Evolutionary conservation across 805 yeast genomes (phyloP).

Genomic region (Yarrowia yakushimensis): DNA sequence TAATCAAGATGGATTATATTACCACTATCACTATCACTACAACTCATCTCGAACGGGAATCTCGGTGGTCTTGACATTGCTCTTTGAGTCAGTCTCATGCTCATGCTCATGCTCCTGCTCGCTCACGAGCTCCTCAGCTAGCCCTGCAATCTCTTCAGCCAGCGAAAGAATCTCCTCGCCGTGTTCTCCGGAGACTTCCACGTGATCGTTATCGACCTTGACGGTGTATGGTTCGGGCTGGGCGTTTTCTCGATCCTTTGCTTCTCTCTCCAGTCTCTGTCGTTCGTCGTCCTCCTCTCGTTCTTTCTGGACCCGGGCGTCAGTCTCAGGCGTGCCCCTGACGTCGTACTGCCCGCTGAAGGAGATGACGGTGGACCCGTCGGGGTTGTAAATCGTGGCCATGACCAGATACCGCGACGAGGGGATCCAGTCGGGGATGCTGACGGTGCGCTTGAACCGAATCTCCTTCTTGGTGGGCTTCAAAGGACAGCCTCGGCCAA

Average conservation of each 20-base stretch:
- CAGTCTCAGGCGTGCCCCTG: neutral
- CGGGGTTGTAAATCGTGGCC: constrained; percentile 9
- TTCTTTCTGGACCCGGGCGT: neutral
- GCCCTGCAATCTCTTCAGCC: neutral
- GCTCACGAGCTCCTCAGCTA: neutral
- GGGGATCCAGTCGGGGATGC: constrained; percentile 17
- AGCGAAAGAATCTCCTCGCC: neutral
- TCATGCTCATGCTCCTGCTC: constrained; percentile 1
- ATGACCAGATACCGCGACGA: neutral
- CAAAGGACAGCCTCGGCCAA: constrained; percentile 17
- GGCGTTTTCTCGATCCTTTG: no score
- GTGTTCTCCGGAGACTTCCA: neutral
- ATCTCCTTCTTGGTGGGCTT: constrained; percentile 20
- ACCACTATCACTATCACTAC: no score
- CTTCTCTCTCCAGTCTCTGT: neutral
- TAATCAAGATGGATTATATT: no score
- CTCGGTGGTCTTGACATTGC: neutral
- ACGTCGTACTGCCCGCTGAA: constrained; percentile 18
- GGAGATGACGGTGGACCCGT: neutral
- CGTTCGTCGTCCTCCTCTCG: neutral
- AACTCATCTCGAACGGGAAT: neutral
- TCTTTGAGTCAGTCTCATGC: neutral
- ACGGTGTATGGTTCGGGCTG: constrained; percentile 11
- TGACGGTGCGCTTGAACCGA: constrained; percentile 1
- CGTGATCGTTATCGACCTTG: neutral